Conservation (phyloP, 768 basidiomycete genomes). For the Kwoniella sp. region DNA sequence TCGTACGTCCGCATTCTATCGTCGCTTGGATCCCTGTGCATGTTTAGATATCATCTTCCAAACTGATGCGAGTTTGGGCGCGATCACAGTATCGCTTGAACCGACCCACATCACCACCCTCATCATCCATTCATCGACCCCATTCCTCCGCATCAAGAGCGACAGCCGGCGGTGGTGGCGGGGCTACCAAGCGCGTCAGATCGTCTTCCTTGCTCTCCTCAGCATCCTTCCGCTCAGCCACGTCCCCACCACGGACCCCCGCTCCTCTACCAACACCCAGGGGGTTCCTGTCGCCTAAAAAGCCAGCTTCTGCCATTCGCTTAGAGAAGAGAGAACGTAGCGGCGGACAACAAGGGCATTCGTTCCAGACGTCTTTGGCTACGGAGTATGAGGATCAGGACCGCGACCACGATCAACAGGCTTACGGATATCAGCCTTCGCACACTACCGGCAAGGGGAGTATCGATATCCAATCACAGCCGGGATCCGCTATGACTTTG, state of each 20-base stretch:
- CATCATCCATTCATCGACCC: slow-evolving; percentile 2
- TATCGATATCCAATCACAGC: not conserved
- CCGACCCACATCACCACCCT: slow-evolving; percentile 24
- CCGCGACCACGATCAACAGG: not conserved
- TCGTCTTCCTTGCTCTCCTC: not conserved
- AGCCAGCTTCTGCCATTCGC: slow-evolving; percentile 36
- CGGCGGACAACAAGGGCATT: not conserved
- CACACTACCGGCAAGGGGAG: not conserved
- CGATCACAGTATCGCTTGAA: slow-evolving; percentile 26
- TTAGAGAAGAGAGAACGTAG: slow-evolving; percentile 29
- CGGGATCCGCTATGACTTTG: not conserved
- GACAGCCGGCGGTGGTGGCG: not conserved
- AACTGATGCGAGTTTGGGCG: not conserved
- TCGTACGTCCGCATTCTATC: slow-evolving; percentile 29
- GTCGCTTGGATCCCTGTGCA: not conserved
- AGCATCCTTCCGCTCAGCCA: slow-evolving; percentile 1
- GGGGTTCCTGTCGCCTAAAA: slow-evolving; percentile 39
- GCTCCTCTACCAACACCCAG: slow-evolving; percentile 37
- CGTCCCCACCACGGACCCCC: slow-evolving; percentile 22
- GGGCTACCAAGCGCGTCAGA: not conserved
- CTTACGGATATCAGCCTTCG: not conserved
- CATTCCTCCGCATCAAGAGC: slow-evolving; percentile 21
- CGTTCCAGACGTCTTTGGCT: not conserved
- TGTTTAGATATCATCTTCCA: not conserved
- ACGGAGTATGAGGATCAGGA: not conserved